Base-by-base conservation (phyloP, 352 stramenopile genomes). In the Pythium aristosporum region DNA sequence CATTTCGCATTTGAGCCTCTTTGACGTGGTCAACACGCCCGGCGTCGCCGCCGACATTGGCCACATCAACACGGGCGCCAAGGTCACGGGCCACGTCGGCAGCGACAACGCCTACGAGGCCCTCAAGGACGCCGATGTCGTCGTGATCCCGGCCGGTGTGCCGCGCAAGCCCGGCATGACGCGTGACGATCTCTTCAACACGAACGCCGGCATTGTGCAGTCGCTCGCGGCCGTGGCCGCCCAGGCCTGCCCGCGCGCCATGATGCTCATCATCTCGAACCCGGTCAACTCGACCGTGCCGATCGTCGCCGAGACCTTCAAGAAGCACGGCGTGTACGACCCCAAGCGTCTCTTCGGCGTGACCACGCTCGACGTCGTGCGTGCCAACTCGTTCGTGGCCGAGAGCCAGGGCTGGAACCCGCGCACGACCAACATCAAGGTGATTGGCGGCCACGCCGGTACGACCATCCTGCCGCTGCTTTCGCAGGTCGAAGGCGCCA, bases 231-330 rank as follows among this genome's bases (percentile, higher is more conserved):
- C 96, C 47, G 92, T 88, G 18, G 97, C 92, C 59, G 96, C 96
- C 51, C 82, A 98, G 75, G 87, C 91, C 76, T 99, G 97, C 82
- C 98, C 98, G 11, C 82, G 99, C 59, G 98, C 97, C 44, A 94
- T 92, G 76, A 83, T 98, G 58, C 76, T 98, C 48, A 98, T 99
- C 77, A 99, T 99, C 75, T 96, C 90, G 66, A 99, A 99, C 86
- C 98, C 98, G 9, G 97, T 99, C 68, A 99, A 99, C 87, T 99
- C 93, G 47, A 99, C 97, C 18, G 97, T 99, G 59, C 98, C 98
- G 21, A 99, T 99, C 73, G 97, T 98, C 51, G 96, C 97, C 47
- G 97, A 99, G 83, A 97, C 98, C 7, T 91, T 99, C 64, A 99
- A 99, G 86, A 97, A 98, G 72, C 69, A 77, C 36, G 89, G 90